phyloP scores from a whole-genome alignment of 306 rosid species.

The Cercis canadensis region DNA sequence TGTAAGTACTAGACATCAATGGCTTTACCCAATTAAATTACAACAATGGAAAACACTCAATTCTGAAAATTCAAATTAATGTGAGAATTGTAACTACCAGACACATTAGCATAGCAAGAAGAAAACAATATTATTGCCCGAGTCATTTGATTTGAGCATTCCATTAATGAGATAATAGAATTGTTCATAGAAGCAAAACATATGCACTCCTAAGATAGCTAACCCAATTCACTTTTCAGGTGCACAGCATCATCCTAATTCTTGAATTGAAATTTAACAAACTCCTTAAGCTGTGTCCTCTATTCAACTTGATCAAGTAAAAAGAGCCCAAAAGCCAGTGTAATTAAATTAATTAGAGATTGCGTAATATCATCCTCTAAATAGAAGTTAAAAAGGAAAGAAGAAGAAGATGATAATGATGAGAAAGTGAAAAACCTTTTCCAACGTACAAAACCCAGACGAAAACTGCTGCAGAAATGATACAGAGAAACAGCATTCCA shows the following conservation, averaged over 20 bases:
- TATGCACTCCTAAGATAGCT: not conserved
- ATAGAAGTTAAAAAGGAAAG: not conserved
- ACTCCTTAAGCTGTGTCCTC: not conserved
- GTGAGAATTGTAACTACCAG: slow-evolving; percentile 23
- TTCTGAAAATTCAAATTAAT: slow-evolving; percentile 1
- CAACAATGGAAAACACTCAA: not conserved
- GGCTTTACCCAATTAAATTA: slow-evolving; percentile 19
- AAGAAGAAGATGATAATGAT: not conserved
- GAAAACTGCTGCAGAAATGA: slow-evolving; percentile 81
- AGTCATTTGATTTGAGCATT: not conserved
- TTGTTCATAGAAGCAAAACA: slow-evolving; percentile 19
- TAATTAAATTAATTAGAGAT: slow-evolving; percentile 11
- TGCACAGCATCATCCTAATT: slow-evolving; percentile 6
- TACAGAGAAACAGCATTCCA: slow-evolving; percentile 84
- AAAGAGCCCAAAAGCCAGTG: not conserved
- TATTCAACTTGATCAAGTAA: not conserved
- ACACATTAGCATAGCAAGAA: slow-evolving; percentile 3
- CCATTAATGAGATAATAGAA: not conserved
- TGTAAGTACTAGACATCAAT: not conserved
- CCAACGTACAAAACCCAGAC: slow-evolving; percentile 82
- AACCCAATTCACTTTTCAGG: not conserved
- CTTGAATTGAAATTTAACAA: slow-evolving; percentile 17
- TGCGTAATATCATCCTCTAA: not conserved
- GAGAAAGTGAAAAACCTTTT: slow-evolving; percentile 61
- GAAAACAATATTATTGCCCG: slow-evolving; percentile 5